Conservation (phyloP, 495 filamentous ascomycete genomes). For the Schizothecium vesticola region DNA sequence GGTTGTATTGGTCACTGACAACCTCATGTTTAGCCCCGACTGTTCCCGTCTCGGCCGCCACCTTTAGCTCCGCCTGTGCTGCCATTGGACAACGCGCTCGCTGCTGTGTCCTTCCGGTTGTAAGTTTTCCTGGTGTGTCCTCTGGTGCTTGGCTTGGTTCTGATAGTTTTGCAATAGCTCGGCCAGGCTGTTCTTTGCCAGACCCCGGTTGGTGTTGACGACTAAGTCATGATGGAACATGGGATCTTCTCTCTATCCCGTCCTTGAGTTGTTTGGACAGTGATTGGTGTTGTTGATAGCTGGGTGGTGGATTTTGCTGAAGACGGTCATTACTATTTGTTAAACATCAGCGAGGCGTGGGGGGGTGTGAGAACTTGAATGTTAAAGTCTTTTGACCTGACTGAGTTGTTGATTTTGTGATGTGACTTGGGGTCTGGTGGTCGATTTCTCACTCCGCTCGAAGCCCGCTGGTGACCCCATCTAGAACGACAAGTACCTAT, state of each 20-base stretch:
- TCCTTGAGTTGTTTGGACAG: neutral
- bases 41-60: constrained; percentile 21
- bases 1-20: neutral
- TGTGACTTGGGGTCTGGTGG: too few relatives aligned
- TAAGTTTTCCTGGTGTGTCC: neutral
- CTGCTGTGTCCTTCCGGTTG: constrained; percentile 39
- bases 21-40: constrained; percentile 23
- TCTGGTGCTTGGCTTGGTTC: neutral
- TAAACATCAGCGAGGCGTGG: neutral
- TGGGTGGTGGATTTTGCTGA: neutral
- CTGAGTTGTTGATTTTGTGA: neutral
- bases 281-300: neutral
- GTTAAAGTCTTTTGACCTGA: neutral
- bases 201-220: neutral
- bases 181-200: constrained; percentile 4
- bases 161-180: neutral
- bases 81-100: constrained; percentile 40
- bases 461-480: too few relatives aligned
- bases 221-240: neutral
- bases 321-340: neutral
- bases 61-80: constrained; percentile 33
- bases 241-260: neutral
- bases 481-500: too few relatives aligned
- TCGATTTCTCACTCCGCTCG: too few relatives aligned
- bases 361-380: neutral